These are phyloP conservation scores for Dactylorhiza incarnata DNA, from an alignment of 106 monocot species.

Conservation along the genomic window DNA sequence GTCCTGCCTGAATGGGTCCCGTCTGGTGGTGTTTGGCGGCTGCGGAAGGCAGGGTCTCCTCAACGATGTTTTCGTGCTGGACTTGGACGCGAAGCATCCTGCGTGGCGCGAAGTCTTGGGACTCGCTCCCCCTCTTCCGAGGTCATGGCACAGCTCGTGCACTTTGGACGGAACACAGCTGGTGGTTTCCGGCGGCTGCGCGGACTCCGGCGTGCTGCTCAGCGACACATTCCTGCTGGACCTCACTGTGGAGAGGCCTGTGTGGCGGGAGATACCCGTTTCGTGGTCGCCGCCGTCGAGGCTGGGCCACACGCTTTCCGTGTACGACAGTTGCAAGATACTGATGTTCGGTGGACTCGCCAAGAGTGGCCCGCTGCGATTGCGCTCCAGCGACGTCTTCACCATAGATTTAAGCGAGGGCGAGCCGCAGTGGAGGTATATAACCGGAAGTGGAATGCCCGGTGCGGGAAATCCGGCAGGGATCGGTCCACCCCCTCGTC, in stretches of 20 bases:
- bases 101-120: slow-evolving; percentile 85
- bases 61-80: slow-evolving; percentile 89
- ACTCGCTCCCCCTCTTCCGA: slow-evolving; percentile 68
- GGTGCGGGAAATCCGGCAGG: slow-evolving; percentile 89
- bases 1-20: slow-evolving; percentile 83
- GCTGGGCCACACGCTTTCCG: slow-evolving; percentile 79
- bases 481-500: slow-evolving; percentile 76
- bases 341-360: slow-evolving; percentile 97
- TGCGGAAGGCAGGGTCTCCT: slow-evolving; percentile 84
- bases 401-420: slow-evolving; percentile 83
- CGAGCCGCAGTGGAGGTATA: slow-evolving; percentile 72
- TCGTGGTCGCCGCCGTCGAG: slow-evolving; percentile 92
- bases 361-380: slow-evolving; percentile 78
- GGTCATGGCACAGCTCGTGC: slow-evolving; percentile 98
- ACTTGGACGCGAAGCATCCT: slow-evolving; percentile 82
- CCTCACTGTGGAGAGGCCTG: slow-evolving; percentile 81
- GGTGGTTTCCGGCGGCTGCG: slow-evolving; percentile 93
- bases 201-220: slow-evolving; percentile 89
- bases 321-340: slow-evolving; percentile 72
- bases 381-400: slow-evolving; percentile 88
- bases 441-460: slow-evolving; percentile 92
- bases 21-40: slow-evolving; percentile 90
- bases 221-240: slow-evolving; percentile 89
- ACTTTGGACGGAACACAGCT: slow-evolving; percentile 85
- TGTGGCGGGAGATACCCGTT: slow-evolving; percentile 86